Conservation (phyloP, 352 stramenopile genomes). For the Aphanomyces stellatus region DNA sequence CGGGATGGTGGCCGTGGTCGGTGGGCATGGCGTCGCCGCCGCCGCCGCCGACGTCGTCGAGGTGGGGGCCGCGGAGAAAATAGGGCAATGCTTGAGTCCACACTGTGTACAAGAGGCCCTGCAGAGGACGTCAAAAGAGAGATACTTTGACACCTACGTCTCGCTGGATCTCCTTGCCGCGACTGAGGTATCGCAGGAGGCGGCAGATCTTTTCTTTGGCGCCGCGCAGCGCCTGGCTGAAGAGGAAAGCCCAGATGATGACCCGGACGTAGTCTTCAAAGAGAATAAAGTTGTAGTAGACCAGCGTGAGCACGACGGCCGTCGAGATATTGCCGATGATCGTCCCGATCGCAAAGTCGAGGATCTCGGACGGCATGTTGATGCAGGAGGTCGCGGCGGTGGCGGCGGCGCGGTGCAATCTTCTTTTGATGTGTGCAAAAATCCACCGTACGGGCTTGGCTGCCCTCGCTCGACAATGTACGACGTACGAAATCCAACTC, state of each 20-base stretch:
- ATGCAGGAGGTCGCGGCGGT: no score
- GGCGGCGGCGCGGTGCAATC: no score
- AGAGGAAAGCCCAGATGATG: conserved; percentile 82
- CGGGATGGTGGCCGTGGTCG: background rate
- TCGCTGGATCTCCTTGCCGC: conserved; percentile 60
- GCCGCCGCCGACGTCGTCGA: background rate
- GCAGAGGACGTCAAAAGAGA: background rate
- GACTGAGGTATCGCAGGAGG: conserved; percentile 77
- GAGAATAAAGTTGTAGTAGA: conserved; percentile 87
- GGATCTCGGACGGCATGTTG: conserved; percentile 11
- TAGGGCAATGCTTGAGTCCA: conserved; percentile 10
- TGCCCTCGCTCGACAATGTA: no score
- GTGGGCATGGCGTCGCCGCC: background rate
- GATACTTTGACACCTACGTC: conserved; percentile 32
- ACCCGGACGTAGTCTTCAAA: conserved; percentile 85
- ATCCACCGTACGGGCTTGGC: no score
- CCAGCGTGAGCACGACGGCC: conserved; percentile 71
- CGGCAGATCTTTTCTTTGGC: conserved; percentile 80
- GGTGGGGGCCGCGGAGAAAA: background rate
- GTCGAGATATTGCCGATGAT: conserved; percentile 84
- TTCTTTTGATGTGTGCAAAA: no score
- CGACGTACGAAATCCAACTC: no score
- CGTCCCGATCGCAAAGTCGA: conserved; percentile 22
- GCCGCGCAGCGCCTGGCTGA: conserved; percentile 75
- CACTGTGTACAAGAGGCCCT: conserved; percentile 18